These are phyloP conservation scores for Saturnispora hagleri DNA, from an alignment of 805 yeast genomes.

Conservation along the genomic window DNA sequence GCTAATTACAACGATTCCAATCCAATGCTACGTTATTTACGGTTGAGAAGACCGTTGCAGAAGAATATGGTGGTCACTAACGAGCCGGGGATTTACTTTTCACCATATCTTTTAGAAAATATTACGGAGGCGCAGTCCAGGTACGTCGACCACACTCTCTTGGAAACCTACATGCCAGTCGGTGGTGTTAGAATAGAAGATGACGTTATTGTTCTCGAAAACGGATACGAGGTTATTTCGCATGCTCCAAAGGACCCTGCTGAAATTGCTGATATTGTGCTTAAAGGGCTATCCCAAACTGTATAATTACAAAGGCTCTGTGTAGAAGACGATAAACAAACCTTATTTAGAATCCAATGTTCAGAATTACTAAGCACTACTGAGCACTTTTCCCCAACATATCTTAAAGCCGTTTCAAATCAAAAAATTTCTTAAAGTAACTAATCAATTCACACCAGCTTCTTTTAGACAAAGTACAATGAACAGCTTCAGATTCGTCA, in stretches of 20 bases:
- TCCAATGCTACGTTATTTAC: slow-evolving; percentile 63
- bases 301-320: not conserved
- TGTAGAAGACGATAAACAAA: no score
- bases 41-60: slow-evolving; percentile 66
- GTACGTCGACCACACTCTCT: slow-evolving; percentile 53
- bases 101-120: slow-evolving; percentile 62
- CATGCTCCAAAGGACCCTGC: slow-evolving; percentile 77
- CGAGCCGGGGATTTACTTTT: slow-evolving; percentile 92
- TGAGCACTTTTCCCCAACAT: not conserved
- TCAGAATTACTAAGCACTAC: not conserved
- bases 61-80: slow-evolving; percentile 83
- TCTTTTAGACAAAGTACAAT: not conserved
- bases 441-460: not conserved
- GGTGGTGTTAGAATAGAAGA: slow-evolving; percentile 99
- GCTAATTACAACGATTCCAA: slow-evolving; percentile 82
- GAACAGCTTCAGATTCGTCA: slow-evolving; percentile 5
- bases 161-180: slow-evolving; percentile 72
- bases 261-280: slow-evolving; percentile 71
- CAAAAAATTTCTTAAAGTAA: not conserved
- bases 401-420: slow-evolving; percentile 5
- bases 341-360: not conserved
- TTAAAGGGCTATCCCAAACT: slow-evolving; percentile 43
- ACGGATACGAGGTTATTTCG: slow-evolving; percentile 76
- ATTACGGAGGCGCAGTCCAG: slow-evolving; percentile 34
- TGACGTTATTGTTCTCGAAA: slow-evolving; percentile 68